Evolutionary conservation across 2,329 filamentous ascomycete genomes (phyloP).

Genomic region (Fusarium devonianum): DNA sequence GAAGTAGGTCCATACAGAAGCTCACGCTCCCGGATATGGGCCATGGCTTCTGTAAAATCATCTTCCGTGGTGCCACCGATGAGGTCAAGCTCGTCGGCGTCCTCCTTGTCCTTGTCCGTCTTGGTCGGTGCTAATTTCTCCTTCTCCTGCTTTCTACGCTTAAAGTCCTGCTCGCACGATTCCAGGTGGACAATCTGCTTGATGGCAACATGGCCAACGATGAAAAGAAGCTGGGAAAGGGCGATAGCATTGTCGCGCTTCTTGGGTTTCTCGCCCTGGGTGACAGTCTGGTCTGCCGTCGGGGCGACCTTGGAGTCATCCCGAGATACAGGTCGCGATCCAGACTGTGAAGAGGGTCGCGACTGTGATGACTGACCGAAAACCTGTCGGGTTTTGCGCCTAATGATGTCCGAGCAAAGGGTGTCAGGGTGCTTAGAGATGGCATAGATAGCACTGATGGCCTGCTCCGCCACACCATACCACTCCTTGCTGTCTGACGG

Average conservation of each 20-base stretch:
- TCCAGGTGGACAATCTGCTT: slow-evolving; percentile 99
- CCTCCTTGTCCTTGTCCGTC: slow-evolving; percentile 63
- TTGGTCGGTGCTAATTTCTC: slow-evolving; percentile 68
- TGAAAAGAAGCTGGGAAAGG: slow-evolving; percentile 90
- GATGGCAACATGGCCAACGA: slow-evolving; percentile 95
- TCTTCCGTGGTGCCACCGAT: slow-evolving; percentile 97
- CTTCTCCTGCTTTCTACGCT: slow-evolving; percentile 90
- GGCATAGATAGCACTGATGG: slow-evolving; percentile 92
- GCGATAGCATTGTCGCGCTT: slow-evolving; percentile 73
- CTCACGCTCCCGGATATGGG: slow-evolving; percentile 83
- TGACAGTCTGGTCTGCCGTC: slow-evolving; percentile 46
- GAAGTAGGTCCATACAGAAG: slow-evolving; percentile 83
- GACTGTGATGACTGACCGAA: slow-evolving; percentile 63
- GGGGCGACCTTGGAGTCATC: slow-evolving; percentile 49
- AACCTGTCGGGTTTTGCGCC: slow-evolving; percentile 83
- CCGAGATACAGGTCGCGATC: slow-evolving; percentile 57
- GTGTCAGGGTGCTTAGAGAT: slow-evolving; percentile 93
- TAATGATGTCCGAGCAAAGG: slow-evolving; percentile 88
- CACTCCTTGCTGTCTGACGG: slow-evolving; percentile 92
- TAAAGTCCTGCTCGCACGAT: slow-evolving; percentile 97
- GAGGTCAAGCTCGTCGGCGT: slow-evolving; percentile 89
- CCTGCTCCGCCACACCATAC: slow-evolving; percentile 95
- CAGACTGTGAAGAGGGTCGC: slow-evolving; percentile 53
- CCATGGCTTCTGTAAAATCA: slow-evolving; percentile 87
- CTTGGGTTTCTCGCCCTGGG: slow-evolving; percentile 54